These are phyloP conservation scores for Tulasnella sp. DNA, from an alignment of 768 basidiomycete species.

Conservation along the genomic window DNA sequence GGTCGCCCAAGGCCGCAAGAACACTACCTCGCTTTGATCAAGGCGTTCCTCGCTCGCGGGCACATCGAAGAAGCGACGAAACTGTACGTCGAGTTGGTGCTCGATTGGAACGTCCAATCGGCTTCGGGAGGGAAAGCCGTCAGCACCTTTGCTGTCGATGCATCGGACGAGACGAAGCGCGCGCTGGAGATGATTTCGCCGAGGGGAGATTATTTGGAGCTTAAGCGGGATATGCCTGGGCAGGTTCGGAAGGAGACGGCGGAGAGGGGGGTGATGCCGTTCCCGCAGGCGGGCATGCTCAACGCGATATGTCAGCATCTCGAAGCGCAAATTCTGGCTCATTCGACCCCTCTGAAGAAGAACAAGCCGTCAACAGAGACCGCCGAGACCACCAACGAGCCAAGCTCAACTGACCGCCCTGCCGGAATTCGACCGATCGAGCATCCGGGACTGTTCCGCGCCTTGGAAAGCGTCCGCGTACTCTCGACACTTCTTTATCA, in stretches of 20 bases:
- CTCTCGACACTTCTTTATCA: slow-evolving; percentile 7
- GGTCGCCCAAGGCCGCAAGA: neutral
- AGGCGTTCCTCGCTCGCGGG: neutral
- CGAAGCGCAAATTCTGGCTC: neutral
- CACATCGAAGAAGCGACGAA: neutral
- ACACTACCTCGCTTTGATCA: neutral
- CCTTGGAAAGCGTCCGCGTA: neutral
- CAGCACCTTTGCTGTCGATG: neutral
- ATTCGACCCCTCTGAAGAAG: neutral
- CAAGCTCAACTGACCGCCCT: neutral
- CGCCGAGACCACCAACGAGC: neutral
- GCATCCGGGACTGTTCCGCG: neutral
- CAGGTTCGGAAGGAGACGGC: neutral
- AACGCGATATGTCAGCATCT: neutral
- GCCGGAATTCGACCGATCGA: neutral
- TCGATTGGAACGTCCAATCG: neutral
- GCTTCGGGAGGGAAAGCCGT: neutral
- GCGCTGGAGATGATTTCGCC: neutral
- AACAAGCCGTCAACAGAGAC: neutral
- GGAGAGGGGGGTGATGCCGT: neutral
- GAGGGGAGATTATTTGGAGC: neutral
- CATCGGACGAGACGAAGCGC: neutral
- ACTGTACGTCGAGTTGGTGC: neutral
- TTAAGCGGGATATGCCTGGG: neutral
- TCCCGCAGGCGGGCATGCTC: neutral